phyloP scores from a whole-genome alignment of 441 rosid species.

The Euphorbia schlechtendalii region DNA sequence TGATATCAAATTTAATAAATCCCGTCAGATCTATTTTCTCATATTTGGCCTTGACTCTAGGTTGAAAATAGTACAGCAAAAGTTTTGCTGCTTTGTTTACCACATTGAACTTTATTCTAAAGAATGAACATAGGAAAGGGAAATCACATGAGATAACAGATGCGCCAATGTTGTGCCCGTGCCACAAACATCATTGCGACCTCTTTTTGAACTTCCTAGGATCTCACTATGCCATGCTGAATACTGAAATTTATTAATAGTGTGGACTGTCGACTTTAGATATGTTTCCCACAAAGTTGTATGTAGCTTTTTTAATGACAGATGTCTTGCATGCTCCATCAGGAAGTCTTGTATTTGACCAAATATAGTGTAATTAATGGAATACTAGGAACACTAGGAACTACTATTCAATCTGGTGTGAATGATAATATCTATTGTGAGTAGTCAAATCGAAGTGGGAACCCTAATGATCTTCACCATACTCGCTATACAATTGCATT shows the following conservation, averaged over 20 bases:
- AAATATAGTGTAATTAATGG: too few relatives aligned
- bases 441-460: slow-evolving; percentile 35
- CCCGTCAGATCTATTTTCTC: background rate
- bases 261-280: slow-evolving; percentile 1
- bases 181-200: too few relatives aligned
- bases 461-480: slow-evolving; percentile 32
- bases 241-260: too few relatives aligned
- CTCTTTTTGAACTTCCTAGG: too few relatives aligned
- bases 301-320: background rate
- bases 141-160: background rate
- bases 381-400: slow-evolving; percentile 15
- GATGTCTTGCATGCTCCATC: background rate
- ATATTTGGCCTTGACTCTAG: background rate
- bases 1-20: too few relatives aligned
- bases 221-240: background rate
- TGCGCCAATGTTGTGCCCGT: background rate
- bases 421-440: slow-evolving; percentile 28
- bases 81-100: background rate
- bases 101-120: background rate
- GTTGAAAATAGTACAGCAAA: background rate
- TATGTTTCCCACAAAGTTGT: too few relatives aligned
- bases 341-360: background rate
- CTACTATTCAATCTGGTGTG: slow-evolving; percentile 34
- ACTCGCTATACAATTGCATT: slow-evolving; percentile 29
- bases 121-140: background rate